Percentiles rank a stretch among this genome's conserved stretches.
Conservation (phyloP, 371 early-diverging fungal species). For the Fennellomyces sp. region DNA sequence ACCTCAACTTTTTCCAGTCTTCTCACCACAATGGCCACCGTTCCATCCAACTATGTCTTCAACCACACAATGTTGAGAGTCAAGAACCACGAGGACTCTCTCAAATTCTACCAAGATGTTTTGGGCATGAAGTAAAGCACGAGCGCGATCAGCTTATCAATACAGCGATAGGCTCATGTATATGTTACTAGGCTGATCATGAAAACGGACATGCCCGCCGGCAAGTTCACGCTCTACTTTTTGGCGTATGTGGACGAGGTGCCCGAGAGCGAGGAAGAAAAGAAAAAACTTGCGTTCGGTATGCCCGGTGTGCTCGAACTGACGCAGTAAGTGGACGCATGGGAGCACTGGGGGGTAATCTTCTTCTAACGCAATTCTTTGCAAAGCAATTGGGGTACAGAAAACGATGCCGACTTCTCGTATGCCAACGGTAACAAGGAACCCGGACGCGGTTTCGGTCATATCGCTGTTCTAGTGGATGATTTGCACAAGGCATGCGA, state of each 20-base stretch:
- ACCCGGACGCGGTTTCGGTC: conserved; percentile 76
- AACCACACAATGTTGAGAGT: conserved; percentile 89
- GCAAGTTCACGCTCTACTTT: conserved; percentile 79
- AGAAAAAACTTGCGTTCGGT: conserved; percentile 56
- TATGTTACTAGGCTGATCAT: conserved; percentile 53
- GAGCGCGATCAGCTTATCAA: too few species aligned
- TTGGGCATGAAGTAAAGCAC: conserved; percentile 81
- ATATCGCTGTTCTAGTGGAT: conserved; percentile 83
- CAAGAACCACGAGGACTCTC: conserved; percentile 78
- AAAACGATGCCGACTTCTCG: conserved; percentile 65
- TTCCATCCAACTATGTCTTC: conserved; percentile 32
- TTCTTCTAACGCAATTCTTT: not conserved
- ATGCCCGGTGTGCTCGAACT: conserved; percentile 82
- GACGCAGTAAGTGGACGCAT: conserved; percentile 83
- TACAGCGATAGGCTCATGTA: too few species aligned
- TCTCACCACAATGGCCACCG: not conserved
- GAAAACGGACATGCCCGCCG: conserved; percentile 54
- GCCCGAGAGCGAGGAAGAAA: conserved; percentile 56
- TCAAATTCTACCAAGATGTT: conserved; percentile 77
- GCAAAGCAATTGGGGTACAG: conserved; percentile 82
- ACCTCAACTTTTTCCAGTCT: too few species aligned
- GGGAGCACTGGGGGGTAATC: too few species aligned
- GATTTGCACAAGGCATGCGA: conserved; percentile 79
- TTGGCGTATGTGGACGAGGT: conserved; percentile 69
- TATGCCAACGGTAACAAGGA: conserved; percentile 84